Conservation (phyloP, 1,284 basidiomycete genomes). For the Ganoderma lucidum region DNA sequence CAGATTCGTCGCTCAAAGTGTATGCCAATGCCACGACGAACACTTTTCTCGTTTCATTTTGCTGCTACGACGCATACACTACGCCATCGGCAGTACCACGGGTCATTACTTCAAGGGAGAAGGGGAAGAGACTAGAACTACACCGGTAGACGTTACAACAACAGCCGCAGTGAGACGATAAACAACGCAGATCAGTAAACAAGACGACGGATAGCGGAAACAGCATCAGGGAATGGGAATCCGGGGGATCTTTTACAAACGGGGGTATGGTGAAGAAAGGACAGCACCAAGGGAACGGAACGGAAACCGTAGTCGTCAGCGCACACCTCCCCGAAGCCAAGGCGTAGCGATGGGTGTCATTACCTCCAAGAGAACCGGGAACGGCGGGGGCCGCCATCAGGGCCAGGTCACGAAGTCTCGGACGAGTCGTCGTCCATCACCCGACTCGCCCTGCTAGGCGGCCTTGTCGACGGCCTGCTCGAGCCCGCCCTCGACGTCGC, state of each 20-base stretch:
- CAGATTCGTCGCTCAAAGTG: neutral
- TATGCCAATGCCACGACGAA: neutral
- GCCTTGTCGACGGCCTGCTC: slow-evolving; percentile 23
- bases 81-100: neutral
- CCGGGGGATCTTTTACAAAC: slow-evolving; percentile 6
- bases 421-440: slow-evolving; percentile 20
- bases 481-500: slow-evolving; percentile 34
- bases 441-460: slow-evolving; percentile 27
- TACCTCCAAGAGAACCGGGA: neutral
- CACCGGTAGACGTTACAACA: slow-evolving; percentile 26
- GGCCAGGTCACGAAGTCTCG: slow-evolving; percentile 6
- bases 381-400: neutral
- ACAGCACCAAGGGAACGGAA: neutral
- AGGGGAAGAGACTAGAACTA: slow-evolving; percentile 20
- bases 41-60: neutral
- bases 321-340: neutral
- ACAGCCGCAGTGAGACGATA: slow-evolving; percentile 21
- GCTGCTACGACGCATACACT: neutral
- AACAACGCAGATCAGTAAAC: slow-evolving; percentile 5
- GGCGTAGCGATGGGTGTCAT: slow-evolving; percentile 1
- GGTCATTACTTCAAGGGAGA: neutral
- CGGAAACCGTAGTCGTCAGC: neutral
- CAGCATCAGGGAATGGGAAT: neutral
- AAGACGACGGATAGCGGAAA: neutral
- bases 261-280: slow-evolving; percentile 8